These are phyloP conservation scores for Stagonosporopsis rhizophila DNA, from an alignment of 2,329 filamentous ascomycete genomes.

Conservation along the genomic window DNA sequence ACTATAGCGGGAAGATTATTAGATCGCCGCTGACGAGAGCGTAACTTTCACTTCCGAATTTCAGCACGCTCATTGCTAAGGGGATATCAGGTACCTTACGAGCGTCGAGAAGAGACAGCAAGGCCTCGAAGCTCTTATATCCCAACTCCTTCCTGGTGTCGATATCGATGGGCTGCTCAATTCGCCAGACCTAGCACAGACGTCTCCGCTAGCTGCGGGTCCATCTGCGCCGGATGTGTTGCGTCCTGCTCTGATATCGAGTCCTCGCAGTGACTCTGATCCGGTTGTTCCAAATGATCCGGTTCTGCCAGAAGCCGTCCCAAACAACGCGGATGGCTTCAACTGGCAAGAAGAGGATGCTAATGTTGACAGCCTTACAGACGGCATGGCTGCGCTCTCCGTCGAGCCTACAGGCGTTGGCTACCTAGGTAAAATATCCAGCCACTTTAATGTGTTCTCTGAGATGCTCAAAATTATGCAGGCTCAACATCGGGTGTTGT, in stretches of 20 bases:
- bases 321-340: constrained; percentile 34
- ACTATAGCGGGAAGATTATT: constrained; percentile 34
- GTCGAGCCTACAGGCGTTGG: constrained; percentile 38
- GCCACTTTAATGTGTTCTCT: neutral
- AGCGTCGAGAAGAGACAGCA: constrained; percentile 32
- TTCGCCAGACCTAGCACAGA: constrained; percentile 22
- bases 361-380: constrained; percentile 30
- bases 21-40: constrained; percentile 36
- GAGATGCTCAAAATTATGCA: constrained; percentile 8
- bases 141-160: constrained; percentile 31
- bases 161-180: constrained; percentile 29
- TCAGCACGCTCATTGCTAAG: neutral
- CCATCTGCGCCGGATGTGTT: constrained; percentile 19
- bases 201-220: constrained; percentile 8
- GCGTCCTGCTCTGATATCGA: constrained; percentile 16
- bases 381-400: constrained; percentile 38
- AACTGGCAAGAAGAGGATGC: constrained; percentile 34
- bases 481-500: constrained; percentile 37
- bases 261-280: constrained; percentile 21
- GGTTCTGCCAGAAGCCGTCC: constrained; percentile 34
- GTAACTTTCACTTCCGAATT: neutral
- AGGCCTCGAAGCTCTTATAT: constrained; percentile 26
- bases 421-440: constrained; percentile 27
- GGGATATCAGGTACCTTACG: constrained; percentile 25
- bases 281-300: constrained; percentile 21